Base-by-base conservation (phyloP, 2,329 filamentous ascomycete species). In the Aspergillus ustus region DNA sequence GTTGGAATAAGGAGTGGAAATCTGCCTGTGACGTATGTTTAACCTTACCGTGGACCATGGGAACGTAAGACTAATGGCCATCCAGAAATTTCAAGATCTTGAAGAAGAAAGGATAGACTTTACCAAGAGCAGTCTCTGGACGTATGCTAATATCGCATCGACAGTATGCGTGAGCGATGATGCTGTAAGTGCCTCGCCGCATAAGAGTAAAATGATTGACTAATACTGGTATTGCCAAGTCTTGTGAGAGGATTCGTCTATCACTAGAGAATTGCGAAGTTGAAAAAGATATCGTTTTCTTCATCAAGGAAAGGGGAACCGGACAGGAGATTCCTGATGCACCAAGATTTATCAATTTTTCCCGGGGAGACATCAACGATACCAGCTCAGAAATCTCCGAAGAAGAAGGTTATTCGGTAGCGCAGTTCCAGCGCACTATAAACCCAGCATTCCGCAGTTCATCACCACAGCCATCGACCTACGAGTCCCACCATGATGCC, bases 1-100 rank as follows among this genome's bases (percentile, higher is more conserved):
- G 94, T 58, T 99, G 95, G 95, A 99, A 99, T 74, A 87, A 94
- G 70, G 95, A 99, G 76, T 99, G 95, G 95, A 99, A 98, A 79
- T 88, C 91, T 20, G 95, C 94, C 1, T 96, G 95, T 71, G 96
- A 90, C 72, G 83, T 85, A 72, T 60, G 82, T 74, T n/a, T 57
- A 22, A 31, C 11, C 20, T n/a, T 7, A 20, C 11, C 48, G 4
- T 4, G 1, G 15, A 19, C 34, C 4, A 29, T 8, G 34, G 28
- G 56, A 5, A 11, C 4, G 9, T 6, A 50, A 49, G 59, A 53
- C 71, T 76, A 64, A 79, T 48, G 2, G 22, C 20, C 20, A 52
- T 28, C 45, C 61, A 96, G 83, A 99, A 98, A 82, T 99, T 99
- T 78, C 96, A 99, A 81, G 96, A 99, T 72, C 86, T 99, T 13